phyloP scores from a whole-genome alignment of 345 rosid genomes.

The Nasturtium officinale region DNA sequence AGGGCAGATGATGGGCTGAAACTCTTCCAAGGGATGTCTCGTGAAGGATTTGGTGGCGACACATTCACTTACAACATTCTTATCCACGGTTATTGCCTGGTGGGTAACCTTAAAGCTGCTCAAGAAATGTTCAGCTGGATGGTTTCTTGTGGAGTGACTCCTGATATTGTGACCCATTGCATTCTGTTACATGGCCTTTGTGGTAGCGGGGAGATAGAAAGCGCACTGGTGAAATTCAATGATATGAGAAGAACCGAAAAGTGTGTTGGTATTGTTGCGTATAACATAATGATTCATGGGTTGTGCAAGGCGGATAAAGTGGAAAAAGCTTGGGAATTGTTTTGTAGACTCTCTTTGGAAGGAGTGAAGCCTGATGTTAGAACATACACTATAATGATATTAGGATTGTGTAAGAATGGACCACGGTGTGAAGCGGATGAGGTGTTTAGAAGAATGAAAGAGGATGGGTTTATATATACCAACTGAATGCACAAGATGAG shows the following conservation, averaged over 20 bases:
- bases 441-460: constrained; percentile 38
- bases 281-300: constrained; percentile 32
- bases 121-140: constrained; percentile 32
- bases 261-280: constrained; percentile 8
- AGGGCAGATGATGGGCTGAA: constrained; percentile 35
- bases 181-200: constrained; percentile 40
- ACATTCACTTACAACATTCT: constrained; percentile 30
- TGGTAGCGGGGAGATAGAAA: constrained; percentile 31
- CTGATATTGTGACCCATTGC: constrained; percentile 37
- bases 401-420: constrained; percentile 43
- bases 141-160: constrained; percentile 32
- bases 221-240: constrained; percentile 32
- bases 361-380: constrained; percentile 35
- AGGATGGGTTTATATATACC: constrained; percentile 21
- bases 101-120: constrained; percentile 30
- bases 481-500: constrained; percentile 1
- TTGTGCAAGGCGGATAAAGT: constrained; percentile 16
- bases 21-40: constrained; percentile 33
- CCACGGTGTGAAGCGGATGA: constrained; percentile 34
- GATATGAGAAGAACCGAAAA: constrained; percentile 27
- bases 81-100: constrained; percentile 40
- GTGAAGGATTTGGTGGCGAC: constrained; percentile 24
- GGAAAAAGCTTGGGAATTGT: constrained; percentile 20
- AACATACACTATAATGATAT: constrained; percentile 40
- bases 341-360: constrained; percentile 5